Conservation (phyloP, 352 stramenopile species). For the Aphanomyces invadans region DNA sequence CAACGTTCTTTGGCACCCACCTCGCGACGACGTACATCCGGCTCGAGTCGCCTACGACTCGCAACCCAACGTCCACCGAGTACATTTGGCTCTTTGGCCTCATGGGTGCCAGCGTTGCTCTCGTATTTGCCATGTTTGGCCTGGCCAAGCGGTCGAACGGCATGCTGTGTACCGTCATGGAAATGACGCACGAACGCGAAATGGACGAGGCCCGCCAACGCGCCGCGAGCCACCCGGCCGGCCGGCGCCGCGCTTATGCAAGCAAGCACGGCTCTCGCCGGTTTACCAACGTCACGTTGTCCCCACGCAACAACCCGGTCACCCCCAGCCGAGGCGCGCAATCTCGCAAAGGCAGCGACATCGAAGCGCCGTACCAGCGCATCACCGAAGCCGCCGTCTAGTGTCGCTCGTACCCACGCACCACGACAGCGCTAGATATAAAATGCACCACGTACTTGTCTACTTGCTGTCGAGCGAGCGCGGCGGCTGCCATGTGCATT, state of each 20-base stretch:
- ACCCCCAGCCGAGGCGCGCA: not conserved
- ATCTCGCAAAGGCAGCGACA: slow-evolving; percentile 2
- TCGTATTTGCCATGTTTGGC: slow-evolving; percentile 36
- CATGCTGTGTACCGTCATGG: slow-evolving; percentile 57
- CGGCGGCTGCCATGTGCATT: too few relatives aligned
- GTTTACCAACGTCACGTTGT: slow-evolving; percentile 18
- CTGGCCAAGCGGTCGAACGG: slow-evolving; percentile 51
- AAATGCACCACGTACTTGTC: too few relatives aligned
- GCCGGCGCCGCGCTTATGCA: not conserved
- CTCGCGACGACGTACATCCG: slow-evolving; percentile 30
- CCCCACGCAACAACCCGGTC: not conserved
- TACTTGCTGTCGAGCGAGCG: too few relatives aligned
- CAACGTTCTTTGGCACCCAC: slow-evolving; percentile 65
- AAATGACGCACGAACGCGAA: slow-evolving; percentile 43
- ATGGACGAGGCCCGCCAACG: not conserved
- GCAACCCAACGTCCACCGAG: slow-evolving; percentile 27
- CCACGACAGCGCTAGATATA: too few relatives aligned
- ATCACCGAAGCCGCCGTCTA: not conserved
- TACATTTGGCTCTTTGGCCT: slow-evolving; percentile 54
- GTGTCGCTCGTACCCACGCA: too few relatives aligned
- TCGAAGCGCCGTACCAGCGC: not conserved
- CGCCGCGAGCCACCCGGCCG: not conserved
- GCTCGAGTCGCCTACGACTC: slow-evolving; percentile 14
- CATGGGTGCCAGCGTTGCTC: slow-evolving; percentile 35
- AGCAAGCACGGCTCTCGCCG: not conserved